These are phyloP conservation scores for Talaromyces atroroseus DNA, from an alignment of 2,329 filamentous ascomycete genomes.

Conservation along the genomic window DNA sequence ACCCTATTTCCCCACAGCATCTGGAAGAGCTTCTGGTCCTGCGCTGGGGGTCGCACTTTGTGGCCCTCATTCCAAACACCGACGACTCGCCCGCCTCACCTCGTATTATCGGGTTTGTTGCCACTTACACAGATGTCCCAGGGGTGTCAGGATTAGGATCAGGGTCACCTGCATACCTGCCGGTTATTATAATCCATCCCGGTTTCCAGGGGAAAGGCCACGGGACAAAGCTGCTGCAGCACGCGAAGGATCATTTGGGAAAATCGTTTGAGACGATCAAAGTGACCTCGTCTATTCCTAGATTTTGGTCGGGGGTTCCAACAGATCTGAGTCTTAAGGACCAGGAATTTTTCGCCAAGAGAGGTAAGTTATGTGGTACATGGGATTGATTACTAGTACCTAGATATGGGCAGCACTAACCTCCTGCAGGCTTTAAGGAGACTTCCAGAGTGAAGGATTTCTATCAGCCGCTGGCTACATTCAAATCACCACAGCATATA, in stretches of 20 bases:
- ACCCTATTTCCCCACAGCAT: constrained; percentile 3
- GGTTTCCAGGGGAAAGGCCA: neutral
- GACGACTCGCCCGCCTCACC: neutral
- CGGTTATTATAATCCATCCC: neutral
- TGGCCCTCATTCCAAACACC: neutral
- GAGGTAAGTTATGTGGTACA: neutral
- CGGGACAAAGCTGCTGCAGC: neutral
- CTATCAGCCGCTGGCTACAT: constrained; percentile 3
- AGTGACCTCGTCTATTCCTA: neutral
- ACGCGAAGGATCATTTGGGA: neutral
- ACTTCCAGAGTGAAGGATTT: constrained; percentile 1
- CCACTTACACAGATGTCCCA: neutral
- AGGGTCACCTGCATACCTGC: neutral
- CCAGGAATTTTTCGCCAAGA: constrained; percentile 3
- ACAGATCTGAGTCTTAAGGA: neutral
- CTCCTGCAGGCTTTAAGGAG: constrained; percentile 5
- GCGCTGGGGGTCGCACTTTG: constrained; percentile 1
- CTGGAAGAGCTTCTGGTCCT: neutral
- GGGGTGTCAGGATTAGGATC: no score
- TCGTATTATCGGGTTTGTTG: constrained; percentile 2
- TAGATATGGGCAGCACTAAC: no score
- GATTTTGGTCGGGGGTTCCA: constrained; percentile 6
- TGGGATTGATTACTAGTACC: no score
- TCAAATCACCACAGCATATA: constrained; percentile 3
- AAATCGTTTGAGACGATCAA: constrained; percentile 2